Evolutionary conservation across 768 basidiomycete genomes (phyloP).

Genomic region (Leucogyrophana mollusca): DNA sequence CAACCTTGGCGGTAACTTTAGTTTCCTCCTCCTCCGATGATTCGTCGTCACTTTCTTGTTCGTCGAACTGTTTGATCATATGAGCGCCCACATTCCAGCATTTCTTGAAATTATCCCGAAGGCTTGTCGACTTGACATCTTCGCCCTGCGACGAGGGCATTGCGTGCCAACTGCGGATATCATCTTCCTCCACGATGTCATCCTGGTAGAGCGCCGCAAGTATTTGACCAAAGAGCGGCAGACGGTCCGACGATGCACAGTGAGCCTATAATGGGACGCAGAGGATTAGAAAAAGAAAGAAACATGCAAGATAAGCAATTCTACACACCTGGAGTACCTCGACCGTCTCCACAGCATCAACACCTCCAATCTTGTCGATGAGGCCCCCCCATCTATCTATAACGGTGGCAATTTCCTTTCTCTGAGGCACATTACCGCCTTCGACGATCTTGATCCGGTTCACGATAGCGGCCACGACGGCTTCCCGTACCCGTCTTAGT

Average conservation of each 20-base stretch:
- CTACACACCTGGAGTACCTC: slow-evolving; percentile 69
- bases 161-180: slow-evolving; percentile 85
- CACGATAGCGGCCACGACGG: slow-evolving; percentile 84
- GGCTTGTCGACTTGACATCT: slow-evolving; percentile 36
- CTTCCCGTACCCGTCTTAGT: slow-evolving; percentile 79
- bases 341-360: slow-evolving; percentile 80
- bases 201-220: slow-evolving; percentile 85
- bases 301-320: neutral
- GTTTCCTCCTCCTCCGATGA: slow-evolving; percentile 27
- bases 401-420: slow-evolving; percentile 61
- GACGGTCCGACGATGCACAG: slow-evolving; percentile 61
- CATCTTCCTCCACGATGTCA: slow-evolving; percentile 90
- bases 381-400: slow-evolving; percentile 81
- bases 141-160: slow-evolving; percentile 53
- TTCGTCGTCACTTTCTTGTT: slow-evolving; percentile 61
- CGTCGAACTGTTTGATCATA: slow-evolving; percentile 82
- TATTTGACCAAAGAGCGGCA: slow-evolving; percentile 79
- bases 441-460: slow-evolving; percentile 64
- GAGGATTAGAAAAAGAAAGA: neutral
- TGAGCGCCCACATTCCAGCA: slow-evolving; percentile 69
- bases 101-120: slow-evolving; percentile 58
- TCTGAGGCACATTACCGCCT: slow-evolving; percentile 54
- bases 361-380: slow-evolving; percentile 77
- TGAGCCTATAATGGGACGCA: slow-evolving; percentile 43
- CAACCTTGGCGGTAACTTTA: neutral